phyloP scores from a whole-genome alignment of 2,329 filamentous ascomycete species.

The Fusarium oligoseptatum region DNA sequence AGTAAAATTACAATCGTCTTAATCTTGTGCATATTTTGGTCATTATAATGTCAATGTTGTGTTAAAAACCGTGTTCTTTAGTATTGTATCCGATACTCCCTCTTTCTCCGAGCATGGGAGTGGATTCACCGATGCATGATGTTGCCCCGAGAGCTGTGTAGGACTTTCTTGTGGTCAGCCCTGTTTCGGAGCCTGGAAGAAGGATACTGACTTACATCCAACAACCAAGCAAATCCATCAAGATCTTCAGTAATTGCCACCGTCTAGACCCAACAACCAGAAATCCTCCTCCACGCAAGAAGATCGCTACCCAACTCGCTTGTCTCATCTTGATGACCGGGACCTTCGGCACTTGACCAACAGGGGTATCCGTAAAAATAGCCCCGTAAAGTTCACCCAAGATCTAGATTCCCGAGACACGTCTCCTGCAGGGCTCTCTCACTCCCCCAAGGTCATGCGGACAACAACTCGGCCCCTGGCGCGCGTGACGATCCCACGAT shows the following conservation, averaged over 20 bases:
- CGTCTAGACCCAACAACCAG: not conserved
- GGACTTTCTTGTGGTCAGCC: not conserved
- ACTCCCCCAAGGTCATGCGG: not conserved
- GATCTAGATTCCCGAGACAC: slow-evolving; percentile 2
- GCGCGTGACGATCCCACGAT: not conserved
- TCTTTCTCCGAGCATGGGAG: no score
- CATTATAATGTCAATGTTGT: not conserved
- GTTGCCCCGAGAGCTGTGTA: not conserved
- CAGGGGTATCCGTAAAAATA: not conserved
- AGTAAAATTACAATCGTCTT: not conserved
- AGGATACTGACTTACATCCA: not conserved
- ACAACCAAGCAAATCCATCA: not conserved
- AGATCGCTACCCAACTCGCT: not conserved
- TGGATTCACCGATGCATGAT: no score
- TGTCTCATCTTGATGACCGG: not conserved
- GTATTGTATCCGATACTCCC: not conserved
- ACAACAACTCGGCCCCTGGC: not conserved
- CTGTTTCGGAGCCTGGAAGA: fast-evolving
- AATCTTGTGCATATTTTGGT: not conserved
- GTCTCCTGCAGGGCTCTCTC: not conserved
- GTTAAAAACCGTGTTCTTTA: not conserved
- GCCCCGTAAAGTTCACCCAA: not conserved
- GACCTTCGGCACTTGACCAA: not conserved
- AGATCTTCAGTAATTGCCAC: not conserved
- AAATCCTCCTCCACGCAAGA: not conserved